Evolutionary conservation across 805 yeast genomes (phyloP), one percentile per base, ranked within the genome.

Genomic region (Saturnispora diversa): DNA sequence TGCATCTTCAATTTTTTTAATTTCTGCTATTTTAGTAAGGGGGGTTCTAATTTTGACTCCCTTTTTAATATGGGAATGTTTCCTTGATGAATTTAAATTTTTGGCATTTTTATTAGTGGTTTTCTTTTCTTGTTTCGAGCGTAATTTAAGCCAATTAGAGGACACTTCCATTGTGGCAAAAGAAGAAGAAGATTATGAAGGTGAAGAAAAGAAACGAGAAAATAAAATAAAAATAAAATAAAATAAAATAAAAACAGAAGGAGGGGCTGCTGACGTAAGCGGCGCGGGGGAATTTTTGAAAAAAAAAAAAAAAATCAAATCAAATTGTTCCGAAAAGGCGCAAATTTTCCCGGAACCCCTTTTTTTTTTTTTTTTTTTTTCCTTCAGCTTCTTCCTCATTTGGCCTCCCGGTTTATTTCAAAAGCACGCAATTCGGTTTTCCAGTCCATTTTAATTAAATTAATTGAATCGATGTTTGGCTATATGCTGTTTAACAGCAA

Each of bases 381-480:
- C n/a, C n/a, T n/a, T n/a, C n/a, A n/a, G n/a, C n/a, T n/a, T n/a
- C n/a, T 17, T 25, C 6, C 31, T 24, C 12, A 13, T 15, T 13
- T 13, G 33, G 16, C 33, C 33, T 10, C 21, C 33, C 33, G 20
- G 7, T 16, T 16, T 13, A 7, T 13, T 13, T 13, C 31, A 27
- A 27, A 27, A 9, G 6, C 6, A 11, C 12, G 15, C 7, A 7
- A 13, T 27, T 27, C 11, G 31, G 17, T 29, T 11, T 29, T 8
- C 11, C 26, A 26, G 29, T 8, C 13, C 29, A n/a, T n/a, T n/a
- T n/a, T n/a, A n/a, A n/a, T n/a, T n/a, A n/a, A n/a, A n/a, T n/a
- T n/a, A n/a, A n/a, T n/a, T n/a, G n/a, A n/a, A n/a, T 30, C 29
- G n/a, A 59, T 59, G 64, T 59, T 59, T 44, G 63, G 64, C 6